Evolutionary conservation across 2,329 filamentous ascomycete species (phyloP), one percentile per base, ranked within the genome.

Genomic region (Fusarium goolgardi): DNA sequence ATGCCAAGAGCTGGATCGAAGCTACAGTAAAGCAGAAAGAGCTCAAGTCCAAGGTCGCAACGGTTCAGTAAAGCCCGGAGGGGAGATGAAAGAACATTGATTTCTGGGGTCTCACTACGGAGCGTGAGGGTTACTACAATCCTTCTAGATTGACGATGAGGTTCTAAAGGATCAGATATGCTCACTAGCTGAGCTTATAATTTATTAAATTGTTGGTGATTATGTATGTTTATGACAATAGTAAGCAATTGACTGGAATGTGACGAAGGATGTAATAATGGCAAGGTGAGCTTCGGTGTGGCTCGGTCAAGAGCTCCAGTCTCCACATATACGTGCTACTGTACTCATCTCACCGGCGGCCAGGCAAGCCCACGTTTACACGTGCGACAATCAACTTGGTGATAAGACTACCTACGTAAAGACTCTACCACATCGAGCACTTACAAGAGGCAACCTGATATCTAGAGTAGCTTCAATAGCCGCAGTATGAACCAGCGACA

Each of bases 1-100:
- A 89, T 71, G 83, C 83, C 3, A 78, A 79, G 3, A 77, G 69
- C 8, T 90, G 87, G 87, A 84, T 88, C 3, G 79, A 82, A 57
- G 84, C 80, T 3, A 78, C 84, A 64, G 47, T 83, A 34, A 79
- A 78, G 73, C 84, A 86, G 75, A 88, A 86, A 76, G 81, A 80
- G 60, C 75, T 76, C 51, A 81, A 80, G 69, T 83, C 79, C 20
- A 85, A 84, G 78, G 77, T 86, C 1, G 58, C 80, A 44, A 80
- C 80, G 53, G 82, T 85, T 34, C 84, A 86, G 72, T 86, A 62
- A 75, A 31, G 18, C 6, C 34, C 3, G 34, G 15, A 12, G 20
- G 3, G 20, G 20, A 25, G 12, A 39, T n/a, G n/a, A 20, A 20
- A 2, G n/a, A 5, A n/a, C 15, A 34, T 21, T 41, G 34, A 10